Evolutionary conservation across 345 rosid genomes (phyloP).

Genomic region (Aquilaria malaccensis): DNA sequence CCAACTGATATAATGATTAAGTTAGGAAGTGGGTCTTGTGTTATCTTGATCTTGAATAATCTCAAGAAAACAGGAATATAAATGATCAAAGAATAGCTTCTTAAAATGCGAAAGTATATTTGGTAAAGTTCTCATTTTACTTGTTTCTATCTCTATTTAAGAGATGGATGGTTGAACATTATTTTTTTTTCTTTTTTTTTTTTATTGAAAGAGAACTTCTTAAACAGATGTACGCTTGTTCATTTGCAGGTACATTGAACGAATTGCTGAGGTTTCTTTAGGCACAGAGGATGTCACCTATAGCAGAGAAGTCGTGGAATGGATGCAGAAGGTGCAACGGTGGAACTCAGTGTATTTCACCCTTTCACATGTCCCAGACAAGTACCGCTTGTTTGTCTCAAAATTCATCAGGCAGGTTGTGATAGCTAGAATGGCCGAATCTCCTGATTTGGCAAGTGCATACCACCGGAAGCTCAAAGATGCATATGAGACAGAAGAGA

Average conservation of each 20-base stretch:
- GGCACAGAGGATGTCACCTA: constrained; percentile 32
- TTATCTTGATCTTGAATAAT: no score
- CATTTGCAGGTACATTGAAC: constrained; percentile 60
- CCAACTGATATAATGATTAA: background rate
- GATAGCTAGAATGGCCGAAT: constrained; percentile 81
- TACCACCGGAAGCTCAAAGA: constrained; percentile 79
- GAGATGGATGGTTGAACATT: no score
- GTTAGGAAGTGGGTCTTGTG: no score
- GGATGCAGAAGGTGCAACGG: constrained; percentile 73
- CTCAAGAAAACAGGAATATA: no score
- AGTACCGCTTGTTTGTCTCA: constrained; percentile 46
- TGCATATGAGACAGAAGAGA: constrained; percentile 63
- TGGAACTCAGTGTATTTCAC: constrained; percentile 81
- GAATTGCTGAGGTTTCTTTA: constrained; percentile 61
- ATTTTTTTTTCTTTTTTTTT: background rate
- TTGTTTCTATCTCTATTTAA: no score
- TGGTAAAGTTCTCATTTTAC: no score
- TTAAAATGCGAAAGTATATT: no score
- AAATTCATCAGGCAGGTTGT: constrained; percentile 70
- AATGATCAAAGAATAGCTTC: no score
- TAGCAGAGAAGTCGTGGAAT: constrained; percentile 40
- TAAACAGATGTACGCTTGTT: background rate
- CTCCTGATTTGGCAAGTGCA: constrained; percentile 74
- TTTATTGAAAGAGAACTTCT: no score
- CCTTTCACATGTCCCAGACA: constrained; percentile 53